Conservation (phyloP, 306 rosid genomes). For the Hippophae tibetana region DNA sequence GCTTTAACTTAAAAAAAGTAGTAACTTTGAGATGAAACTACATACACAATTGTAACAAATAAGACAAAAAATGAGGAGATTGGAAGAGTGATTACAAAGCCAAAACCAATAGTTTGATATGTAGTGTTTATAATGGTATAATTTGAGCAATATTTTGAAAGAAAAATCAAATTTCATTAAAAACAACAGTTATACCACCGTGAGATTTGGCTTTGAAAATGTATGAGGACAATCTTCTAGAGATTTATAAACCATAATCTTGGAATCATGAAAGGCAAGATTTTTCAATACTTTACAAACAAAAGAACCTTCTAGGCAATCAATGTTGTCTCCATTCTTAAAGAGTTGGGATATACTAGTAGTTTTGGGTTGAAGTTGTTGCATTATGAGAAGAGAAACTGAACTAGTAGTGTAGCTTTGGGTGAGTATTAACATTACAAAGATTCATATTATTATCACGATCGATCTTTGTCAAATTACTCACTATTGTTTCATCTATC, state of each 20-base stretch:
- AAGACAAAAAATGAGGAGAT: background rate
- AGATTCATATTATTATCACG: conserved; percentile 55
- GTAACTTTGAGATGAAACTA: no score
- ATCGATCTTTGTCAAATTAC: conserved; percentile 50
- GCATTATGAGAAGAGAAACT: conserved; percentile 46
- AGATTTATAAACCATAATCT: conserved; percentile 15
- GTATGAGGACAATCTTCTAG: conserved; percentile 27
- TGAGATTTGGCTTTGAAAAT: conserved; percentile 16
- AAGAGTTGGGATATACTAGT: conserved; percentile 32
- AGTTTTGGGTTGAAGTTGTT: conserved; percentile 37
- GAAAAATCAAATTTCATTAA: conserved; percentile 43
- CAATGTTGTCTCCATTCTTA: conserved; percentile 29
- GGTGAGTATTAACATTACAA: conserved; percentile 46
- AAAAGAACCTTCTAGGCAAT: conserved; percentile 37
- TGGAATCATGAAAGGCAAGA: conserved; percentile 24
- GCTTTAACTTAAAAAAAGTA: background rate
- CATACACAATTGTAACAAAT: no score
- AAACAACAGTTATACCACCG: conserved; percentile 46
- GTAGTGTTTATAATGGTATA: conserved; percentile 39
- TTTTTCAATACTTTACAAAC: conserved; percentile 20
- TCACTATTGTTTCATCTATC: conserved; percentile 41
- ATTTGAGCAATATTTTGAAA: conserved; percentile 33
- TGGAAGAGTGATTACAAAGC: conserved; percentile 40
- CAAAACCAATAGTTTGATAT: conserved; percentile 47
- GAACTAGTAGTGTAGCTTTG: conserved; percentile 67